A percentile compares a stretch with the other conserved stretches of the same genome.
These are phyloP conservation scores for Colletotrichum lini DNA, from an alignment of 2,329 filamentous ascomycete species.

Conservation along the genomic window DNA sequence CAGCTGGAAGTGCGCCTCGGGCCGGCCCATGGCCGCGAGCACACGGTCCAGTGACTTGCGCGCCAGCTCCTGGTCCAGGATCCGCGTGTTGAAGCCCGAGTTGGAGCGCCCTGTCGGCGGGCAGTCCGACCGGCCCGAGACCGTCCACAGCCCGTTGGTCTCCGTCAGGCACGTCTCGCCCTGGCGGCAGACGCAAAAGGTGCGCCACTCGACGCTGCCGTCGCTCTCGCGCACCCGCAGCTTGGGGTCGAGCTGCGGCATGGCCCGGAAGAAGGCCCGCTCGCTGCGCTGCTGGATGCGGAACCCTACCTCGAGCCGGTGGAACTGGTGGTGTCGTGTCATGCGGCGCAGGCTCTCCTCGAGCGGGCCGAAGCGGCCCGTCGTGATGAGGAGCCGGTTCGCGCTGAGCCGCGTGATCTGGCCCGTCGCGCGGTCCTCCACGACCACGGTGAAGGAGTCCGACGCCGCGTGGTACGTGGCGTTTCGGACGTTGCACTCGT, in stretches of 20 bases:
- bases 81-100: slow-evolving; percentile 7
- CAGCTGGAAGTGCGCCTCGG: slow-evolving; percentile 2
- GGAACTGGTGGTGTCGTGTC: slow-evolving; percentile 1
- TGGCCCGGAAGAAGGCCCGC: background rate
- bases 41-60: slow-evolving; percentile 7
- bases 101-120: slow-evolving; percentile 5
- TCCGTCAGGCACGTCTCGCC: slow-evolving; percentile 7
- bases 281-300: slow-evolving; percentile 10
- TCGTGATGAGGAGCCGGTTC: slow-evolving; percentile 3
- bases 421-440: background rate
- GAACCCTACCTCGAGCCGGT: background rate
- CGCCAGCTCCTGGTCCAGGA: background rate
- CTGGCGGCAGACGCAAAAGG: slow-evolving; percentile 9
- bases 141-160: slow-evolving; percentile 4
- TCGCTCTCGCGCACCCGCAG: slow-evolving; percentile 1
- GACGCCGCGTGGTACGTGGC: background rate
- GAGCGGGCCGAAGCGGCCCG: background rate
- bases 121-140: slow-evolving; percentile 7
- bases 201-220: slow-evolving; percentile 13
- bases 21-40: background rate
- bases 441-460: background rate
- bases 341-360: slow-evolving; percentile 2
- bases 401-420: background rate
- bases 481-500: slow-evolving; percentile 3
- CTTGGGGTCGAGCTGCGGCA: slow-evolving; percentile 10